phyloP scores from a whole-genome alignment of 306 rosid genomes.

The barrel medic (Medicago truncatula) region DNA sequence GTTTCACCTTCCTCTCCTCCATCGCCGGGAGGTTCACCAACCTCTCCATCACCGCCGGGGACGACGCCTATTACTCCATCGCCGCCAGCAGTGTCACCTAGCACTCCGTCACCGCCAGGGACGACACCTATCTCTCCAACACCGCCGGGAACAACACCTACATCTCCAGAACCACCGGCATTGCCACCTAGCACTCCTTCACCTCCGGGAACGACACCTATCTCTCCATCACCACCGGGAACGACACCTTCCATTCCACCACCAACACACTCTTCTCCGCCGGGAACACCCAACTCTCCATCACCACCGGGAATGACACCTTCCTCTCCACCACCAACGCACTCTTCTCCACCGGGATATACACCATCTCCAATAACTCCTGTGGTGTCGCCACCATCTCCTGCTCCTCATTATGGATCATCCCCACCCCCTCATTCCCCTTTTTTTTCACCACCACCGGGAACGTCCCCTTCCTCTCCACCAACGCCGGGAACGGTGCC shows the following conservation, averaged over 20 bases:
- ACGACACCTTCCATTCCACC: constrained; percentile 24
- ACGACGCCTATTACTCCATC: constrained; percentile 22
- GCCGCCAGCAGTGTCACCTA: background rate
- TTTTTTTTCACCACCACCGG: constrained; percentile 39
- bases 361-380: constrained; percentile 18
- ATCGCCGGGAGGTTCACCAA: background rate
- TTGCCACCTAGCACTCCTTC: constrained; percentile 32
- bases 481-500: background rate
- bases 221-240: constrained; percentile 26
- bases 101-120: background rate
- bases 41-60: constrained; percentile 42
- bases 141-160: background rate
- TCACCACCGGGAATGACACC: constrained; percentile 15
- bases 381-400: constrained; percentile 36
- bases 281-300: constrained; percentile 20
- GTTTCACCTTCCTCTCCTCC: constrained; percentile 36
- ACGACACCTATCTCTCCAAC: constrained; percentile 26
- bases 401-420: constrained; percentile 37
- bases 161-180: background rate
- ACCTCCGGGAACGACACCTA: background rate
- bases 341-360: constrained; percentile 24
- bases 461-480: constrained; percentile 46
- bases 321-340: background rate
- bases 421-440: constrained; percentile 20
- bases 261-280: no score